Evolutionary conservation across 768 basidiomycete species (phyloP), one percentile per base, ranked within the genome.

Genomic region (Boletus huronensis): DNA sequence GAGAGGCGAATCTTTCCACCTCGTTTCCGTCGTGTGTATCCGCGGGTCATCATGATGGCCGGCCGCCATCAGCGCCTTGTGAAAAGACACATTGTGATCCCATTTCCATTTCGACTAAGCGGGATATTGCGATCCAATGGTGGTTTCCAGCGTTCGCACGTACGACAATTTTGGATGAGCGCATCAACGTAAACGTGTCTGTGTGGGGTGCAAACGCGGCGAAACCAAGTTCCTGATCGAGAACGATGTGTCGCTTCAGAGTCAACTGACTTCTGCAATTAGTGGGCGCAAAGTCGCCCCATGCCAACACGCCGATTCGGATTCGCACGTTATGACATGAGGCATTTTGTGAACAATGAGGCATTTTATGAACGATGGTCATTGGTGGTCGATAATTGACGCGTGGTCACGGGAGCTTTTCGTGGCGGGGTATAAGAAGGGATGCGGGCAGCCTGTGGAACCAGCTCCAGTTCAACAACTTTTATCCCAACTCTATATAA

Each of bases 391-490:
- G n/a, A 8, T 2, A n/a, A n/a, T 19, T 35, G 19, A 5, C 2
- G 8, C 17, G 9, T 14, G 14, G 7, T 31, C 34, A 34, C 13
- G 32, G 45, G 7, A 7, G 21, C 5, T 26, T 9, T 21, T 8
- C 14, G 3, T 16, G 25, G 21, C 19, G 1, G 39, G 35, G 28
- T 61, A 63, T 63, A 63, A 63, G 36, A 54, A 9, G 26, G 46
- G 28, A 3, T 3, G 6, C 13, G 8, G 4, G 36, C 25, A 23
- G 6, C 16, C 10, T 25, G 6, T 14, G 21, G 16, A 19, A 9
- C 9, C 2, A n/a, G 13, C 7, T 3, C 29, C n/a, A 29, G 19
- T 2, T 23, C 32, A 11, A 4, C 9, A 13, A 19, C 26, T 14
- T 17, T 5, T 42, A 41, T 31, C 32, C 17, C 32, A 47, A 10